Base-by-base conservation (phyloP, 2,329 filamentous ascomycete species). In the Dactylellina sp. region DNA sequence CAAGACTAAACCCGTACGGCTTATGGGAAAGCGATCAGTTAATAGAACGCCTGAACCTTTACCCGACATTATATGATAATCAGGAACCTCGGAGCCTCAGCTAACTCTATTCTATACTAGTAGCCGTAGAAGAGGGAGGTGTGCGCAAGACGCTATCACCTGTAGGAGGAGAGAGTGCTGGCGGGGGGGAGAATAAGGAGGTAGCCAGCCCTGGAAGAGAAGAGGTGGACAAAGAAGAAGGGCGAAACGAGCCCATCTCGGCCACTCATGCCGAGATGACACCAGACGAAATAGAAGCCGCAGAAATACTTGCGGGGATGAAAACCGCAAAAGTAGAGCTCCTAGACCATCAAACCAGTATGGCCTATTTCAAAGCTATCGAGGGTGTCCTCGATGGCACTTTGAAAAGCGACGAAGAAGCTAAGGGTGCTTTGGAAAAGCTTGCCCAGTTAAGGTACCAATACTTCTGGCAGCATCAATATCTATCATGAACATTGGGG, bases 391-490 rank as follows among this genome's bases (percentile, higher is more conserved):
- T 71, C 2, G 11, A 25, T n/a, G 28, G 16, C 12, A 11, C 25
- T 11, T 12, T n/a, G 2, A 12, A 22, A 37, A 20, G 1, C 20
- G 7, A 12, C 14, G 14, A 24, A 9, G 35, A 20, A 2, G 37
- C 25, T 3, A 7, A 20, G 25, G 49, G 49, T 20, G 37, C 42
- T 2, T 9, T 40, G 9, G 20, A 39, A 6, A 64, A 46, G 59
- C 53, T 71, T 25, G n/a, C 44, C 4, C 16, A 59, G 44, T 24
- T 71, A 16, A 46, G 35, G 22, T 44, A 25, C 16, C 66, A 71
- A 24, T 28, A 55, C 12, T 24, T 47, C 11, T 71, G 57, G 65
- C 28, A 59, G 1, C 28, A 32, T 5, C 28, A 22, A 28, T 22
- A 44, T 7, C 2, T 46, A 5, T 12, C 2, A 3, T 22, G 7